Conservation (phyloP, 2,329 filamentous ascomycete species). For the Alternaria conjuncta region DNA sequence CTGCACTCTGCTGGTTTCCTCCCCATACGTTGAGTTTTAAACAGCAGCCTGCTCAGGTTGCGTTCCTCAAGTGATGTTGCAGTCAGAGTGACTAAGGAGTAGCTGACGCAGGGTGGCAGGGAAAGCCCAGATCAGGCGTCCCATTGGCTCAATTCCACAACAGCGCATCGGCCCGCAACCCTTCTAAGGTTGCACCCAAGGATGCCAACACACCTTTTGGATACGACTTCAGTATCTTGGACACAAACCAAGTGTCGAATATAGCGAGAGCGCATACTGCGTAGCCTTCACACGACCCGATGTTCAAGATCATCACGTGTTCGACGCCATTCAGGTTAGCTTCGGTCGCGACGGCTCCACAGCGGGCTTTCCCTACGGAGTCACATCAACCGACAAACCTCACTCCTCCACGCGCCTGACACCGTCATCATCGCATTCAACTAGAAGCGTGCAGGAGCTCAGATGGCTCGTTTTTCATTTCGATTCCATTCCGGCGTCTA, state of each 20-base stretch:
- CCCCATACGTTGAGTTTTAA: not conserved
- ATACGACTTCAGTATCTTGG: not conserved
- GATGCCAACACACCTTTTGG: not conserved
- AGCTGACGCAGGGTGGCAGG: not conserved
- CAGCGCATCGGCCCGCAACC: not conserved
- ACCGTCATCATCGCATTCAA: not conserved
- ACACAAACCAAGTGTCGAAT: not conserved
- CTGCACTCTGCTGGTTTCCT: not conserved
- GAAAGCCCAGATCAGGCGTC: not conserved
- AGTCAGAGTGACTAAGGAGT: not conserved
- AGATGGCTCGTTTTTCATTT: not conserved
- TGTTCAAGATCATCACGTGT: not conserved
- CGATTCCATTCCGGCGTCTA: not conserved
- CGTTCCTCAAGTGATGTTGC: not conserved
- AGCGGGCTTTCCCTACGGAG: not conserved
- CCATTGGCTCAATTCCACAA: not conserved
- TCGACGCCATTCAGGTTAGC: not conserved
- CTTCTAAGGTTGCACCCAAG: not conserved
- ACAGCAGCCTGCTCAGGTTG: not conserved
- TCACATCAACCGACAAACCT: not conserved
- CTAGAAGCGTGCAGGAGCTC: not conserved
- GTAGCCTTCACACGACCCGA: not conserved
- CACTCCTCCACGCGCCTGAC: not conserved
- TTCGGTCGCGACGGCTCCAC: not conserved
- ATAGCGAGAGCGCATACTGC: not conserved